Conservation (phyloP, 2,329 filamentous ascomycete genomes). For the Diaporthe nobilis region DNA sequence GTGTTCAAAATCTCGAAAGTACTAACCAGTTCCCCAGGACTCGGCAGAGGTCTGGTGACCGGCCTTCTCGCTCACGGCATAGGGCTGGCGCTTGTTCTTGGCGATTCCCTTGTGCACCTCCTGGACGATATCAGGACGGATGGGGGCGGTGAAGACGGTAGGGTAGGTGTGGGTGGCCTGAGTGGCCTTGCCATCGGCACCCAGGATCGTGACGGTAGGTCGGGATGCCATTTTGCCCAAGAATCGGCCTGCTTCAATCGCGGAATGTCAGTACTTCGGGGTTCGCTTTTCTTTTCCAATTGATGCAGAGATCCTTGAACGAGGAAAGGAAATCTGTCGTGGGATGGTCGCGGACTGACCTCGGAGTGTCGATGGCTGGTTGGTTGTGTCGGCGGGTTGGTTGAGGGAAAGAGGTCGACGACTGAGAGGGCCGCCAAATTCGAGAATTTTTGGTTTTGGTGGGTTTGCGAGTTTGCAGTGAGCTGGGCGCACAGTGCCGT, state of each 20-base stretch:
- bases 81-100: conserved; percentile 99
- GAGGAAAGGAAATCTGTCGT: not conserved
- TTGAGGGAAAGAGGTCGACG: conserved; percentile 26
- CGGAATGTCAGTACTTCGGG: conserved; percentile 35
- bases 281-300: not conserved
- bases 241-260: conserved; percentile 43
- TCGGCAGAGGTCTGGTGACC: conserved; percentile 99
- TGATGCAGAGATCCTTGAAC: not conserved
- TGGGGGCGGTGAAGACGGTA: conserved; percentile 96
- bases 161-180: conserved; percentile 93
- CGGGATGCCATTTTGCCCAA: conserved; percentile 86
- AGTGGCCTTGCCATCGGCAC: conserved; percentile 93
- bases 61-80: conserved; percentile 99
- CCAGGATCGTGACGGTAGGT: conserved; percentile 97
- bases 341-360: conserved; percentile 8
- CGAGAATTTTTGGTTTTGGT: conserved; percentile 40
- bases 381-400: conserved; percentile 38
- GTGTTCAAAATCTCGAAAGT: conserved; percentile 37
- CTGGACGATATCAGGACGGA: conserved; percentile 99
- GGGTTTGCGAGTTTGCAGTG: conserved; percentile 33
- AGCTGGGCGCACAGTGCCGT: conserved; percentile 1
- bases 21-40: conserved; percentile 99
- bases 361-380: conserved; percentile 36
- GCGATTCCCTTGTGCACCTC: conserved; percentile 99
- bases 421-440: conserved; percentile 32